Evolutionary conservation across 2,329 filamentous ascomycete species (phyloP).

Genomic region (Microdochium nivale): DNA sequence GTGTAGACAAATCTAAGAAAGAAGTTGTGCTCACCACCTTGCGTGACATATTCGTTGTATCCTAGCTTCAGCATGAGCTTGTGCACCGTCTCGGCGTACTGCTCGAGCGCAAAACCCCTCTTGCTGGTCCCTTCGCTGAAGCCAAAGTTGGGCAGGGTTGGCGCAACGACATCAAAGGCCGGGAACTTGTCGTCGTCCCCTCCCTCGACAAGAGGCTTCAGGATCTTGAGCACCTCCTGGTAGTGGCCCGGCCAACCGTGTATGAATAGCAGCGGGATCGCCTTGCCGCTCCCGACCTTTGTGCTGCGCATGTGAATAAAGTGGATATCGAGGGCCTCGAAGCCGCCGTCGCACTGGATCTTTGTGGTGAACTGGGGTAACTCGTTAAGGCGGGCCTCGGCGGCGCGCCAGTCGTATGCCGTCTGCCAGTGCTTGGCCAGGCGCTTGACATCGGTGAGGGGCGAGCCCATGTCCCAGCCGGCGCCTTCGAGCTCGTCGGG

Average conservation of each 20-base stretch:
- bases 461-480: conserved; percentile 50
- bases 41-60: conserved; percentile 42
- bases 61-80: conserved; percentile 52
- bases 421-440: conserved; percentile 49
- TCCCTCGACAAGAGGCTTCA: conserved; percentile 24
- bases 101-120: conserved; percentile 43
- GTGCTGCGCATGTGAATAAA: conserved; percentile 48
- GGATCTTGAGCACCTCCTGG: conserved; percentile 47
- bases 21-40: conserved; percentile 9
- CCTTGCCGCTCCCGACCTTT: conserved; percentile 32
- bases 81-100: conserved; percentile 52
- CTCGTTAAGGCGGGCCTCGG: conserved; percentile 49
- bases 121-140: conserved; percentile 29
- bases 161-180: conserved; percentile 37
- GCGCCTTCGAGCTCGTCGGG: conserved; percentile 28
- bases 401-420: conserved; percentile 51
- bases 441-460: conserved; percentile 49
- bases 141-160: conserved; percentile 36
- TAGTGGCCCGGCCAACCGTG: conserved; percentile 47
- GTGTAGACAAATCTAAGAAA: background rate
- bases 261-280: conserved; percentile 17
- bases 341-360: conserved; percentile 44
- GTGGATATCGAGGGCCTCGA: conserved; percentile 52
- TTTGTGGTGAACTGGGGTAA: conserved; percentile 49
- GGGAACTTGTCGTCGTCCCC: conserved; percentile 14